phyloP scores from a whole-genome alignment of 2,329 filamentous ascomycete species.

The Aureobasidium melanogenum region DNA sequence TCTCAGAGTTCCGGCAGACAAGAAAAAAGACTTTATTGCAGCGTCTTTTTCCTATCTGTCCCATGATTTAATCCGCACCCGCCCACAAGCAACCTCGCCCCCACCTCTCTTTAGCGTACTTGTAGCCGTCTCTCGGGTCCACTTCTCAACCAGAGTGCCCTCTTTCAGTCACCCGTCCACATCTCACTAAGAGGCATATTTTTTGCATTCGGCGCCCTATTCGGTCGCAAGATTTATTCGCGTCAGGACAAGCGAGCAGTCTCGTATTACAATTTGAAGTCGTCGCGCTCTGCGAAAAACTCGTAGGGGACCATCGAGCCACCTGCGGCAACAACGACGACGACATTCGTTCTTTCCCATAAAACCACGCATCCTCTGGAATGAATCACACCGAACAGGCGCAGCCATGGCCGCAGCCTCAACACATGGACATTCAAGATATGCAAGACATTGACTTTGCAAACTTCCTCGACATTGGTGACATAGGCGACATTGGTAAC shows the following conservation, averaged over 20 bases:
- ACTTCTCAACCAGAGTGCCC: background rate
- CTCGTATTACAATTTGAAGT: background rate
- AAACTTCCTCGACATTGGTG: constrained; percentile 33
- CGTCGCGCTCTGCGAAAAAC: background rate
- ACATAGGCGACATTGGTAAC: constrained; percentile 33
- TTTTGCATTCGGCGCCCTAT: background rate
- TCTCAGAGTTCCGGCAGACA: background rate
- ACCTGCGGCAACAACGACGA: constrained; percentile 15
- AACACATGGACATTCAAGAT: constrained; percentile 30
- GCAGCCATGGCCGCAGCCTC: constrained; percentile 31
- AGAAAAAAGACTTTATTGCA: background rate
- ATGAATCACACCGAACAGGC: constrained; percentile 20
- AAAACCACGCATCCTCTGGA: background rate
- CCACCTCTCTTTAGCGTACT: background rate
- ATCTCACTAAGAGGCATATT: background rate
- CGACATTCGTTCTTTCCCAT: background rate
- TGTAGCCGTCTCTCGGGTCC: background rate
- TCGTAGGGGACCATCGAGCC: constrained; percentile 10
- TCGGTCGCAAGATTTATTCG: background rate
- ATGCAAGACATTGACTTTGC: constrained; percentile 37
- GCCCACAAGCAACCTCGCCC: background rate
- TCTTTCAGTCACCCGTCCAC: background rate
- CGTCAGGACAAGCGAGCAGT: background rate
- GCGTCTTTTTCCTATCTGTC: background rate
- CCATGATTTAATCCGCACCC: constrained; percentile 1